Evolutionary conservation across 768 basidiomycete species (phyloP).

Genomic region (Tylopilus sp.): DNA sequence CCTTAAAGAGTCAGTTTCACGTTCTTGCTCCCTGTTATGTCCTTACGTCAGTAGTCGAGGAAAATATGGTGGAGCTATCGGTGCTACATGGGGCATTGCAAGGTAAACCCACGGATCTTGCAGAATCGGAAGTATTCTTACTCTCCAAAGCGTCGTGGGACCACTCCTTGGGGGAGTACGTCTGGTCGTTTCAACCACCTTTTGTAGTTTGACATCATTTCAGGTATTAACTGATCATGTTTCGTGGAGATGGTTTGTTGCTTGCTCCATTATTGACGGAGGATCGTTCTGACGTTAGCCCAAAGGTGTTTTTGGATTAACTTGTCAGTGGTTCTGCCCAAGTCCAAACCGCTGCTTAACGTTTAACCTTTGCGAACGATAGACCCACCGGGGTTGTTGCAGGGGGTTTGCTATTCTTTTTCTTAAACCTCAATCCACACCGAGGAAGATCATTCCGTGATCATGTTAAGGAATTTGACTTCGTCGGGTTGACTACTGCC

Average conservation of each 20-base stretch:
- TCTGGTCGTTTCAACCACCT: neutral
- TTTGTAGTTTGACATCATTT: neutral
- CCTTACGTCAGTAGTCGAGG: conserved; percentile 30
- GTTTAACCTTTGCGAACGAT: neutral
- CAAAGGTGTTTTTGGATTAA: conserved; percentile 37
- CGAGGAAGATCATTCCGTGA: conserved; percentile 30
- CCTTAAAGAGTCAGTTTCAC: conserved; percentile 28
- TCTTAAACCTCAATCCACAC: conserved; percentile 35
- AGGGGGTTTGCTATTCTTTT: conserved; percentile 30
- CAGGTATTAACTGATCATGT: conserved; percentile 35
- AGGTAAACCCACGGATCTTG: conserved; percentile 19
- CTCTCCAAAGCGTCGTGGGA: conserved; percentile 34
- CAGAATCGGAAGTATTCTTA: neutral
- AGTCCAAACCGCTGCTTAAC: neutral
- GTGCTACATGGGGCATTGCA: conserved; percentile 41
- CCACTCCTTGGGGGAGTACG: conserved; percentile 40
- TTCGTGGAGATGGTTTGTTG: conserved; percentile 39
- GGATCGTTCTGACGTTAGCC: conserved; percentile 1
- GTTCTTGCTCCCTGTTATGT: neutral
- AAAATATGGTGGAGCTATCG: conserved; percentile 35
- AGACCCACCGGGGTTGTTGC: conserved; percentile 38
- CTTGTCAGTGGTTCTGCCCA: conserved; percentile 20
- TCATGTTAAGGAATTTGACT: conserved; percentile 37
- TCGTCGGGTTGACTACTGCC: conserved; percentile 34
- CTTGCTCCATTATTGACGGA: neutral